phyloP scores from a whole-genome alignment of 2,329 filamentous ascomycete genomes.

The Ilyonectria robusta region DNA sequence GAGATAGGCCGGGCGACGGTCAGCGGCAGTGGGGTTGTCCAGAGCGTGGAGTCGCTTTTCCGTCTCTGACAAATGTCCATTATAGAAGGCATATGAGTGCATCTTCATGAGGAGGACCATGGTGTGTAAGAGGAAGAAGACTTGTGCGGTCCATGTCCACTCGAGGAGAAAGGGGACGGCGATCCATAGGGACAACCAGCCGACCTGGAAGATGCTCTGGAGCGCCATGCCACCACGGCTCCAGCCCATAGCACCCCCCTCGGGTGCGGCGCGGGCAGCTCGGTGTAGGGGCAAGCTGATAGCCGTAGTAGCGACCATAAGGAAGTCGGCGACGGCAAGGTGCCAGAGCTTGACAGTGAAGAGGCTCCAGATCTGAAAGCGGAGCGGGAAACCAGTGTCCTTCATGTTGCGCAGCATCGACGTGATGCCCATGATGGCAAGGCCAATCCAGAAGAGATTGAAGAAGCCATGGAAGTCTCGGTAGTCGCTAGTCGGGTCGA shows the following conservation, averaged over 20 bases:
- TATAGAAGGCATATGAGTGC: slow-evolving; percentile 99
- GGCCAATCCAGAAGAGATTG: slow-evolving; percentile 96
- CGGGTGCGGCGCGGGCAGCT: slow-evolving; percentile 68
- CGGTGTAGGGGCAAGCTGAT: slow-evolving; percentile 82
- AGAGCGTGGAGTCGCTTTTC: slow-evolving; percentile 84
- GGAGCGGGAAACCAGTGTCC: slow-evolving; percentile 90
- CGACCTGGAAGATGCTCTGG: slow-evolving; percentile 85
- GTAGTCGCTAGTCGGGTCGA: slow-evolving; percentile 93
- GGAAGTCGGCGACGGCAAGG: slow-evolving; percentile 83
- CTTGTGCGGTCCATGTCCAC: slow-evolving; percentile 98
- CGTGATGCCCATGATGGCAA: slow-evolving; percentile 97
- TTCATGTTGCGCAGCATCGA: slow-evolving; percentile 94
- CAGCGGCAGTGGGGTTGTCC: slow-evolving; percentile 76
- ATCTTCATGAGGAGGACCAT: slow-evolving; percentile 98
- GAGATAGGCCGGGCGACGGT: slow-evolving; percentile 79
- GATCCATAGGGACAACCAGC: slow-evolving; percentile 89
- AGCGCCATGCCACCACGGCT: slow-evolving; percentile 81
- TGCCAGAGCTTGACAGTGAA: slow-evolving; percentile 93
- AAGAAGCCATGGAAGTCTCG: slow-evolving; percentile 98
- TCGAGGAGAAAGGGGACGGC: slow-evolving; percentile 85
- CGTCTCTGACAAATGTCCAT: slow-evolving; percentile 92
- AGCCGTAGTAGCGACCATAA: slow-evolving; percentile 85
- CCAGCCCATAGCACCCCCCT: slow-evolving; percentile 77
- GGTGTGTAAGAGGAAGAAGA: slow-evolving; percentile 92
- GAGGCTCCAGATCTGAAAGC: slow-evolving; percentile 88